Percentiles rank a stretch among this genome's conserved stretches.
Conservation (phyloP, 2,329 filamentous ascomycete species). For the Claviceps digitariae region DNA sequence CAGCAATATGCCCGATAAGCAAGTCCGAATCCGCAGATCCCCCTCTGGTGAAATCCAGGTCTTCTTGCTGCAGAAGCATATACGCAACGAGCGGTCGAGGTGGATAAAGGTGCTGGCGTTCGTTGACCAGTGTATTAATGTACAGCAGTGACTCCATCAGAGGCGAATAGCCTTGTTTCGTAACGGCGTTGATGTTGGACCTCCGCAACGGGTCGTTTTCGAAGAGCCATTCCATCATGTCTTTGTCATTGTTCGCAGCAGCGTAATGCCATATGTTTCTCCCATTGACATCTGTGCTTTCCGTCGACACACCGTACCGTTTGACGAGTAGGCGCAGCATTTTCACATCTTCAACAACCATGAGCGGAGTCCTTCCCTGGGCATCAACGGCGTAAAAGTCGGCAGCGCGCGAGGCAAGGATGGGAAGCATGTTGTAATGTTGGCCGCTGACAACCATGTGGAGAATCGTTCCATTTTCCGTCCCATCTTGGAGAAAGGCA, state of each 20-base stretch:
- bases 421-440: constrained; percentile 14
- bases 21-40: constrained; percentile 7
- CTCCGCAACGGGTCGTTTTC: constrained; percentile 15
- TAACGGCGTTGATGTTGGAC: constrained; percentile 14
- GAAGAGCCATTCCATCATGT: constrained; percentile 17
- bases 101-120: neutral
- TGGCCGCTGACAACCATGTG: constrained; percentile 17
- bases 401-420: constrained; percentile 15
- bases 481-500: constrained; percentile 3
- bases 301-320: constrained; percentile 14
- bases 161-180: constrained; percentile 15
- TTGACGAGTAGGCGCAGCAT: constrained; percentile 16
- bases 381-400: constrained; percentile 16
- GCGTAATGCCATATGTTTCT: constrained; percentile 26
- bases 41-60: constrained; percentile 2
- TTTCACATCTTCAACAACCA: constrained; percentile 16
- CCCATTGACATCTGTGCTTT: constrained; percentile 16
- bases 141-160: constrained; percentile 17
- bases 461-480: constrained; percentile 14
- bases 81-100: constrained; percentile 8
- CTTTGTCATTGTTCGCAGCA: constrained; percentile 19
- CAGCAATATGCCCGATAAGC: constrained; percentile 3
- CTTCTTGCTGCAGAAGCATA: constrained; percentile 9
- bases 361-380: constrained; percentile 21
- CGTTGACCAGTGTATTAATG: neutral